Evolutionary conservation across 768 basidiomycete genomes (phyloP).

Genomic region (Tulasnella sp.): DNA sequence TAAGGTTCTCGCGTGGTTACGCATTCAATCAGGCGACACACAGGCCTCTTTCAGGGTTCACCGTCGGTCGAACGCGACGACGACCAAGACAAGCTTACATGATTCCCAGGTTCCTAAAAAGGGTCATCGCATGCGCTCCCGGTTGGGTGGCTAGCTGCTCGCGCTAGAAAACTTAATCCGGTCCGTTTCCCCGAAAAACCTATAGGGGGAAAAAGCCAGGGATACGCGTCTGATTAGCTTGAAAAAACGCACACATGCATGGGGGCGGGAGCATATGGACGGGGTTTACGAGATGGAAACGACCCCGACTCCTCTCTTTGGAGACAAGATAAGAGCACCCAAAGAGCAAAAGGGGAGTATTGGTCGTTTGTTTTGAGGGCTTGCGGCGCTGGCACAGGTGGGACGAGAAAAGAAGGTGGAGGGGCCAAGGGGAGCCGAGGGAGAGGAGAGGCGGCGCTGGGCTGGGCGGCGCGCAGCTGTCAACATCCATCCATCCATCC

Average conservation of each 20-base stretch:
- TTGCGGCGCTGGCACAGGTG: background rate
- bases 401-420: background rate
- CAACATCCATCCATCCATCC: background rate
- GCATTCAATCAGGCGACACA: background rate
- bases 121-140: background rate
- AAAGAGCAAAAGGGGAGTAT: background rate
- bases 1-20: background rate
- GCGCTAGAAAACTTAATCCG: background rate
- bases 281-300: background rate
- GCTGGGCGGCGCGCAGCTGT: background rate
- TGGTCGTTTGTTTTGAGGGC: background rate
- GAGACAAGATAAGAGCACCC: background rate
- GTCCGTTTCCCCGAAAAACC: background rate
- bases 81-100: background rate
- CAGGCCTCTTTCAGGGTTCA: background rate
- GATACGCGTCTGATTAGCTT: background rate
- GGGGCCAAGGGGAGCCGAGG: background rate
- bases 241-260: background rate
- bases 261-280: background rate
- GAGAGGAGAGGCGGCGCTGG: background rate
- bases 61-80: background rate
- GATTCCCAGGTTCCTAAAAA: background rate
- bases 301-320: background rate
- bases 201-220: background rate
- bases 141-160: background rate